Evolutionary conservation across 2,329 filamentous ascomycete species (phyloP).

Genomic region (Botrytis paeoniae): DNA sequence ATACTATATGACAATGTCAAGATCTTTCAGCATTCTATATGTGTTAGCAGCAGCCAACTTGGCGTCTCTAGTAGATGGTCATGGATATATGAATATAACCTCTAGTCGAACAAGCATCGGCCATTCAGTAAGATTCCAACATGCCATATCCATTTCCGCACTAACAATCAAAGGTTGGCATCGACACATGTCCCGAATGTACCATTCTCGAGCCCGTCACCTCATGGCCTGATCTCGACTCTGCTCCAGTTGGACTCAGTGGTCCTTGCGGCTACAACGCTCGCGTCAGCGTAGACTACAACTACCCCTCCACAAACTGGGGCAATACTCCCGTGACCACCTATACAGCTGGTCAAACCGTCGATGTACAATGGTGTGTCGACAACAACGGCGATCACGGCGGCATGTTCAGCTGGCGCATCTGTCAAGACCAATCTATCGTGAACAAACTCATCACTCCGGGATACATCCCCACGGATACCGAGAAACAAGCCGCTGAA

Average conservation of each 20-base stretch:
- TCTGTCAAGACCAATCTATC: conserved; percentile 50
- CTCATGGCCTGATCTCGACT: conserved; percentile 49
- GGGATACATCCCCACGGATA: conserved; percentile 47
- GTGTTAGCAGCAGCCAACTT: neutral
- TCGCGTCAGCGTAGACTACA: conserved; percentile 47
- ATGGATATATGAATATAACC: conserved; percentile 47
- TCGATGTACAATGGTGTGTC: conserved; percentile 54
- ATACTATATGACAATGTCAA: neutral
- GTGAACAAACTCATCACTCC: conserved; percentile 50
- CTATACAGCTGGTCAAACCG: conserved; percentile 45
- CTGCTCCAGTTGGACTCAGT: conserved; percentile 46
- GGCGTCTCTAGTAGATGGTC: conserved; percentile 34
- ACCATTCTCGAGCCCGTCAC: conserved; percentile 52
- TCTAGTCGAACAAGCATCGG: conserved; percentile 46
- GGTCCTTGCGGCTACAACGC: conserved; percentile 55
- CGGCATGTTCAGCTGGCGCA: conserved; percentile 55
- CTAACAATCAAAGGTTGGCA: conserved; percentile 29
- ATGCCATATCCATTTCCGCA: neutral
- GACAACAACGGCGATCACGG: conserved; percentile 56
- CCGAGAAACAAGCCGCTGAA: conserved; percentile 53
- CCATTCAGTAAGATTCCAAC: conserved; percentile 44
- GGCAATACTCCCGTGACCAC: conserved; percentile 44
- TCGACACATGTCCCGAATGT: conserved; percentile 53
- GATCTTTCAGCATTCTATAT: neutral
- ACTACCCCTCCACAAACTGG: conserved; percentile 38